Evolutionary conservation across 2,329 filamentous ascomycete genomes (phyloP), one percentile per base, ranked within the genome.

Genomic region (Colletotrichum musicola): DNA sequence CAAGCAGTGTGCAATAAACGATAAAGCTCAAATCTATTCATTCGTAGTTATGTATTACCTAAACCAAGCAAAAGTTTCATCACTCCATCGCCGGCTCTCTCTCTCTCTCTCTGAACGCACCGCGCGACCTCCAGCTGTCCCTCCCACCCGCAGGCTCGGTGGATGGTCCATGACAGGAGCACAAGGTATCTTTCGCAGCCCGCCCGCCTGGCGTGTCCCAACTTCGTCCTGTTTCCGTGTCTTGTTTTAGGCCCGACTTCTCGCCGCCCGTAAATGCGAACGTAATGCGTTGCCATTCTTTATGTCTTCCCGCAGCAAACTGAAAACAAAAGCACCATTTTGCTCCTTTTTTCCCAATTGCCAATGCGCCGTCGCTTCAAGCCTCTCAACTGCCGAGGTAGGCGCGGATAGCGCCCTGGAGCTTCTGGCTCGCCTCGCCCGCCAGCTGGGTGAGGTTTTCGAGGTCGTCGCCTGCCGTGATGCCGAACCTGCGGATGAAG

Each of bases 381-480:
- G 25, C 50, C 62, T 49, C 71, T 80, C 82, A 91, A 80, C 84
- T 87, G 74, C 88, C 87, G 64, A 91, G 82, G 77, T 91, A 92
- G 74, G 84, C 86, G 72, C 89, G 85, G 74, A 92, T 89, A 55
- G 89, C 85, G 77, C 93, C 94, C 83, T 98, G 94, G 77, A 98
- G 85, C 80, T 90, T 92, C 54, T 86, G 89, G 14, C 94, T 94
- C 49, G 94, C 95, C 75, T 98, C 94, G 35, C 95, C 96, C 4
- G 98, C 83, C 71, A 94, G 87, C 73, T 90, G 89, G 25, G 91
- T 92, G 74, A 98, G 81, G 80, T 97, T 97, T 80, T 99, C 96
- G 64, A 99, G 82, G 80, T 99, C 96, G 77, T 99, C 96, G 64
- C 94, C 95, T 25, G 96, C 95, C 4, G 95, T 98, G 74, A 98